Conservation (phyloP, 305 asterid species). For the Salvia sclarea region DNA sequence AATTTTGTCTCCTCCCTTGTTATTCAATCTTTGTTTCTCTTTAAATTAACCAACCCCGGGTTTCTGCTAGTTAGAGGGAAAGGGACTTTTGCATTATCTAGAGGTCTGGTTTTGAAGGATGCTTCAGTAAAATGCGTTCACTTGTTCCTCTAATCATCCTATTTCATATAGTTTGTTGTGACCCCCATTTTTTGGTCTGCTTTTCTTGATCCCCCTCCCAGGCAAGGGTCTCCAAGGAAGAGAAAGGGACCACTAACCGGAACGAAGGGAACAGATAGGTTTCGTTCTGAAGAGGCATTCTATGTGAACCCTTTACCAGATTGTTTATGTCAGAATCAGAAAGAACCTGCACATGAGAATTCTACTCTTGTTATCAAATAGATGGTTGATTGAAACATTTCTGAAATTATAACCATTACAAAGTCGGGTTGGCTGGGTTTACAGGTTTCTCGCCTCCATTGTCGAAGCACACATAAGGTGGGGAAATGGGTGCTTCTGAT, state of each 20-base stretch:
- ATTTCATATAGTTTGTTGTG: background rate
- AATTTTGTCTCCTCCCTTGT: background rate
- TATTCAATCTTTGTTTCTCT: background rate
- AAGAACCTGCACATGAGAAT: conserved; percentile 34
- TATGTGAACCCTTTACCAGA: conserved; percentile 93
- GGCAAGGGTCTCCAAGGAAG: conserved; percentile 97
- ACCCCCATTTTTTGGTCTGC: background rate
- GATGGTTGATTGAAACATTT: background rate
- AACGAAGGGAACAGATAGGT: conserved; percentile 85
- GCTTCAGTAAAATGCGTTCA: no score
- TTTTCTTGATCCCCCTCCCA: conserved; percentile 44
- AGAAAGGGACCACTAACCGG: conserved; percentile 94
- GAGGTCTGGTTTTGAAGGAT: background rate
- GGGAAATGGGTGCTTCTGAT: background rate
- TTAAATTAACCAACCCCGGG: background rate
- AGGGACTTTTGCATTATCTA: background rate
- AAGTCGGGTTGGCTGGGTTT: background rate
- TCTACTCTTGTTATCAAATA: conserved; percentile 40
- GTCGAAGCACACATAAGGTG: background rate
- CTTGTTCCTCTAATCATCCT: background rate
- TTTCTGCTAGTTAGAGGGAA: background rate
- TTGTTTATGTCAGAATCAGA: conserved; percentile 78
- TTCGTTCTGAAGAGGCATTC: conserved; percentile 92
- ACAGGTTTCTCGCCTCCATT: background rate
- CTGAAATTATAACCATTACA: background rate